These are phyloP conservation scores for Saccharomyces hybrid DNA, from an alignment of 1,139 yeast species.

Conservation along the genomic window DNA sequence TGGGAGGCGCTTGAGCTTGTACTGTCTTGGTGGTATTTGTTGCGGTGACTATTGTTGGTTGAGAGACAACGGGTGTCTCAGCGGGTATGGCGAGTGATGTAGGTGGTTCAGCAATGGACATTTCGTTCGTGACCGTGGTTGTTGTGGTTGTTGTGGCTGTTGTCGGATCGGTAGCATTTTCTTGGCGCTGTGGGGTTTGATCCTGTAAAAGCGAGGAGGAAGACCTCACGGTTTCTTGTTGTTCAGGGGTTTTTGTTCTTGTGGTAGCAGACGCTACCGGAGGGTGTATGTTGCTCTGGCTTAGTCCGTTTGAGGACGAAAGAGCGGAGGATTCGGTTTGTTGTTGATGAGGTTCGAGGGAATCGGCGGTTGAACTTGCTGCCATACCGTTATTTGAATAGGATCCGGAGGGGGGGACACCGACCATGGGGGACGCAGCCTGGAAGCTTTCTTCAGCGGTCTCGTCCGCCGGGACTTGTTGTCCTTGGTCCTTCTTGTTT, in stretches of 20 bases:
- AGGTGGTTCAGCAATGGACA: neutral
- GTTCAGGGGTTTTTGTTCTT: neutral
- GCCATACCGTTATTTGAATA: neutral
- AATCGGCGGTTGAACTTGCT: neutral
- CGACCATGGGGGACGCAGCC: neutral
- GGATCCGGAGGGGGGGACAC: conserved; percentile 6
- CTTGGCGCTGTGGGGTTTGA: neutral
- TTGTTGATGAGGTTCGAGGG: neutral
- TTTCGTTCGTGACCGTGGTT: neutral
- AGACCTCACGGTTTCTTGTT: neutral
- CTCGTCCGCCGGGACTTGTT: neutral
- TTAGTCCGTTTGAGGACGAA: neutral
- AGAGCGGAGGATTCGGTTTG: neutral
- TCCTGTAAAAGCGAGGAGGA: neutral
- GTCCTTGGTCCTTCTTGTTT: conserved; percentile 15
- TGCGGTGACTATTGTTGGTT: neutral
- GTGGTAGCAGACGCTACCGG: neutral
- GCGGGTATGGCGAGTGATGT: too few species aligned
- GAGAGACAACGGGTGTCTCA: too few species aligned
- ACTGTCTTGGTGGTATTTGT: neutral
- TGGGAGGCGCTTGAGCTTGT: neutral
- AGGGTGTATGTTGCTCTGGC: neutral
- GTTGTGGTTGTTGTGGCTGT: neutral
- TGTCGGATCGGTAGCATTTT: neutral
- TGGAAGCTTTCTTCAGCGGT: neutral